Conservation (phyloP, 129 eudicot genomes). For the Flaveria robusta region DNA sequence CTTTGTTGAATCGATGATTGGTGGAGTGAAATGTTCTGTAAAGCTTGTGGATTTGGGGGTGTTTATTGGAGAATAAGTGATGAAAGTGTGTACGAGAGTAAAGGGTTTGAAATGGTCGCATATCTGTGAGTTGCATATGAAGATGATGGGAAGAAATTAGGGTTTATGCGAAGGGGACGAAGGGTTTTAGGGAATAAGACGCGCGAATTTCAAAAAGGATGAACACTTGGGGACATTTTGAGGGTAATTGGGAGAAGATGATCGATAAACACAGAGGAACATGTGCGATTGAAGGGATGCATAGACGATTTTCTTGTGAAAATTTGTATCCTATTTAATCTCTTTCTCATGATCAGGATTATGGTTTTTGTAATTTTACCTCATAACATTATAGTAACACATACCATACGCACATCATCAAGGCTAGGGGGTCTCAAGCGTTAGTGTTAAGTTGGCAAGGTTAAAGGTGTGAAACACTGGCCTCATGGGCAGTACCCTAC, state of each 20-base stretch:
- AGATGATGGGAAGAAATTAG: slow-evolving; percentile 15
- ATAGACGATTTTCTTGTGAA: background rate
- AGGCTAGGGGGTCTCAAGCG: too few relatives aligned
- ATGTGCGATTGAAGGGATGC: background rate
- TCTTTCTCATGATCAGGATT: too few relatives aligned
- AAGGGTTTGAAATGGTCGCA: slow-evolving; percentile 47
- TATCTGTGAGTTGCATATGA: slow-evolving; percentile 39
- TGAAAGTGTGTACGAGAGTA: slow-evolving; percentile 22
- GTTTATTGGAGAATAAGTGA: slow-evolving; percentile 10
- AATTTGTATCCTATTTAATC: background rate
- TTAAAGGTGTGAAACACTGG: too few relatives aligned
- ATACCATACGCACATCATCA: too few relatives aligned
- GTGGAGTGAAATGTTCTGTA: slow-evolving; percentile 36
- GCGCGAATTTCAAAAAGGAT: slow-evolving; percentile 26
- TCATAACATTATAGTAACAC: too few relatives aligned
- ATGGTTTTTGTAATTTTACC: too few relatives aligned
- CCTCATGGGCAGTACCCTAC: too few relatives aligned
- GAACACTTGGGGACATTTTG: background rate
- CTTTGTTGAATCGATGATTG: slow-evolving; percentile 10
- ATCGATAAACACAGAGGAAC: background rate
- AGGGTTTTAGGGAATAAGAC: slow-evolving; percentile 19
- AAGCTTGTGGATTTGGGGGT: slow-evolving; percentile 37
- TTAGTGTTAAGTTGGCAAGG: too few relatives aligned
- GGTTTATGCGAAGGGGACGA: slow-evolving; percentile 20
- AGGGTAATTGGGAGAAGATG: background rate